Evolutionary conservation across 1,284 basidiomycete genomes (phyloP).

Genomic region (Cutaneotrichosporon cutaneum): DNA sequence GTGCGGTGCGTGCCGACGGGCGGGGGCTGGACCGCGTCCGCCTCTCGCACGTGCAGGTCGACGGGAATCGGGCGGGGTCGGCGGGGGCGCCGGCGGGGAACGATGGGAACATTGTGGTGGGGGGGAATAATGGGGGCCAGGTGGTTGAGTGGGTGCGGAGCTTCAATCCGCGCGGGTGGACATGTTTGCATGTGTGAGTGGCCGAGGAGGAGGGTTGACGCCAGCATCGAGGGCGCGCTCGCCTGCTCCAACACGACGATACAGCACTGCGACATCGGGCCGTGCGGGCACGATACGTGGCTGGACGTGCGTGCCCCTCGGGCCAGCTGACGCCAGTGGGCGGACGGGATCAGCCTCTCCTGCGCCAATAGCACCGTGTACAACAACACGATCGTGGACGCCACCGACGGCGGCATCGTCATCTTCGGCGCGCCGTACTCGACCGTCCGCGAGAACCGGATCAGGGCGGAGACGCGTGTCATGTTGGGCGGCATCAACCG

Average conservation of each 20-base stretch:
- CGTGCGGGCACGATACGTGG: constrained; percentile 4
- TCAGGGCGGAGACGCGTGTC: constrained; percentile 47
- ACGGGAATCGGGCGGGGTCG: constrained; percentile 44
- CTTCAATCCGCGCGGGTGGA: constrained; percentile 49
- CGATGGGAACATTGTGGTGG: constrained; percentile 42
- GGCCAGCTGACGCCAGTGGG: constrained; percentile 60
- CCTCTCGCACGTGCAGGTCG: constrained; percentile 69
- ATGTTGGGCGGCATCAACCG: constrained; percentile 7
- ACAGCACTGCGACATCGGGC: constrained; percentile 11
- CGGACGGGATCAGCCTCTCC: constrained; percentile 77
- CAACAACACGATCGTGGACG: constrained; percentile 66
- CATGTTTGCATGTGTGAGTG: constrained; percentile 34
- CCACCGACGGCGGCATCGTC: constrained; percentile 76
- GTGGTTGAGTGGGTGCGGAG: constrained; percentile 42
- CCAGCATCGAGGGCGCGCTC: background rate
- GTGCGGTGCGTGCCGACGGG: constrained; percentile 68
- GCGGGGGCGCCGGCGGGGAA: background rate
- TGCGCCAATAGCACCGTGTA: constrained; percentile 60
- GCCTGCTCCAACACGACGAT: background rate
- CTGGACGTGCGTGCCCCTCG: constrained; percentile 17
- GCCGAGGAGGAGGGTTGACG: background rate
- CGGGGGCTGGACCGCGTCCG: constrained; percentile 56
- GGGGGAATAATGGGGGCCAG: constrained; percentile 47
- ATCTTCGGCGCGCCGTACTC: constrained; percentile 77
- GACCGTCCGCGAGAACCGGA: constrained; percentile 70